Percentiles rank a stretch among this genome's conserved stretches.
phyloP scores from a whole-genome alignment of 2,329 filamentous ascomycete genomes.

The Thielaviopsis musarum region DNA sequence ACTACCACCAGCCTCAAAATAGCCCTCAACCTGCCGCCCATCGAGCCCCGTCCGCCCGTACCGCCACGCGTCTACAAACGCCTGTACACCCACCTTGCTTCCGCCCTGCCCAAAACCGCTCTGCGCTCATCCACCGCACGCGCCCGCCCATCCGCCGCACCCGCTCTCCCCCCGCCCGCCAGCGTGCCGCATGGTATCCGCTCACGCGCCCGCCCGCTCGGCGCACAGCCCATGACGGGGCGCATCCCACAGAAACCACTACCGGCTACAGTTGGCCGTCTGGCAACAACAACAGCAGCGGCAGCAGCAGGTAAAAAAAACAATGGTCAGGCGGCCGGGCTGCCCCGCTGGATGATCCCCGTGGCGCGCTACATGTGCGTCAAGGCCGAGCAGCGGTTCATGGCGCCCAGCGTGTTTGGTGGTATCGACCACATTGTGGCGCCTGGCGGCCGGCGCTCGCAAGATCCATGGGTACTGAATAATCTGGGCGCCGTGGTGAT shows the following conservation, averaged over 20 bases:
- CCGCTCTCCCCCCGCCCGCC: neutral
- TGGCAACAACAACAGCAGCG: conserved; percentile 22
- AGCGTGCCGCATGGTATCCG: neutral
- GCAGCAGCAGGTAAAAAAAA: conserved; percentile 9
- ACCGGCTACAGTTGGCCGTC: conserved; percentile 24
- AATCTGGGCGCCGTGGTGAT: conserved; percentile 39
- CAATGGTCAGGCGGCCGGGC: conserved; percentile 19
- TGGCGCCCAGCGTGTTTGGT: conserved; percentile 58
- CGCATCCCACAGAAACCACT: conserved; percentile 30
- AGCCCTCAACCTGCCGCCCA: conserved; percentile 56
- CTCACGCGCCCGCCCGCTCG: neutral
- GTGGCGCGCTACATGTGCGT: conserved; percentile 46
- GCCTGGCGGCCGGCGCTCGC: conserved; percentile 25
- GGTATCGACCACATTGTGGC: conserved; percentile 45
- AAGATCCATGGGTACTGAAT: conserved; percentile 31
- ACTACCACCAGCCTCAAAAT: conserved; percentile 50
- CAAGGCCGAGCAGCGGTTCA: conserved; percentile 39
- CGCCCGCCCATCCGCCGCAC: conserved; percentile 21
- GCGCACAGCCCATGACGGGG: conserved; percentile 7
- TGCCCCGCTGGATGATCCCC: conserved; percentile 53
- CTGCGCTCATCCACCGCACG: conserved; percentile 10
- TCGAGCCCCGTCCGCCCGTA: conserved; percentile 60
- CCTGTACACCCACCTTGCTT: conserved; percentile 64
- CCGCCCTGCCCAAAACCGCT: conserved; percentile 35
- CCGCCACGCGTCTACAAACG: conserved; percentile 70